Evolutionary conservation across 192 early-diverging fungal genomes (phyloP), one percentile per base, ranked within the genome.

Genomic region (Chytriomyces confervae): DNA sequence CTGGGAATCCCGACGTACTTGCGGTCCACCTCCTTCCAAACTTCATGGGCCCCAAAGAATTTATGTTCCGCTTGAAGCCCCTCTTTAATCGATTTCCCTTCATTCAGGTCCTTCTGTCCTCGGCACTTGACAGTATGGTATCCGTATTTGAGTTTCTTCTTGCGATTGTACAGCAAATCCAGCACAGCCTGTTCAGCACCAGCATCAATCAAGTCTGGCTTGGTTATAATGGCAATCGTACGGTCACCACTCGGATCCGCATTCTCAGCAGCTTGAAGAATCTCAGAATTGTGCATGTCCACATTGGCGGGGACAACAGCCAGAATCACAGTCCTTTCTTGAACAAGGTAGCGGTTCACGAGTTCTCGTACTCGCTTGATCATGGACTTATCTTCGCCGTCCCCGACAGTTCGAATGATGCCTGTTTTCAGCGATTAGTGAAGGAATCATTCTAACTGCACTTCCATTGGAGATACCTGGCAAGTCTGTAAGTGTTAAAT

Each of bases 181-280:
- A 82, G 47, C 6, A 83, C 50, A 43, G 8, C 6, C 16, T 48
- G 18, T 36, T 70, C 67, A 11, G 62, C 62, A 16, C 77, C 78
- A 7, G 24, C 13, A 27, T 83, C 82, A 10, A 82, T 53, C 23
- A 73, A 18, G 50, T 83, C 82, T 5, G 76, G 69, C 47, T 83
- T 83, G 8, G 82, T 83, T n/a, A 83, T 68, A 61, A 83, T 63
- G 60, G 62, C 5, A 45, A 83, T 78, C 18, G 82, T 83, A 5
- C 82, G 53, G 13, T 10, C 20, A 18, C 80, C 80, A 20, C 57
- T 20, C 5, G 76, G 75, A 50, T 83, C 82, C n/a, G 45, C 65
- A 8, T 63, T 49, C 50, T 73, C 29, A n/a, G 76, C 75, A 13
- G 24, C 24, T 43, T 72, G 49, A n/a, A 83, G 75, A 51, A 83